Percentiles rank a stretch among this genome's conserved stretches.
These are phyloP conservation scores for Entomortierella chlamydospora DNA, from an alignment of 192 early-diverging fungal genomes.

Conservation along the genomic window DNA sequence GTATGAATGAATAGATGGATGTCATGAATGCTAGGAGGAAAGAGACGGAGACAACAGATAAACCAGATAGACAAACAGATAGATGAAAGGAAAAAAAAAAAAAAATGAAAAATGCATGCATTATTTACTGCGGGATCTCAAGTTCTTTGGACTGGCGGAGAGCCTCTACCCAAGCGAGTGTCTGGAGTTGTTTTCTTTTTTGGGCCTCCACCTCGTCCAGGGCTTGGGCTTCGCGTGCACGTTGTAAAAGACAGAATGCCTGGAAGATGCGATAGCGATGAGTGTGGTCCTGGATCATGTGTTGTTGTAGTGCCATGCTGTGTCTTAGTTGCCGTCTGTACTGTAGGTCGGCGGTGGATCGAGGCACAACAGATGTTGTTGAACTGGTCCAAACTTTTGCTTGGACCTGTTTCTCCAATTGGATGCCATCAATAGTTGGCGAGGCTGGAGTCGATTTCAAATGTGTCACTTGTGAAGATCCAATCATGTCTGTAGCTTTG, in stretches of 20 bases:
- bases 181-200: slow-evolving; percentile 26
- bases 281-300: slow-evolving; percentile 44
- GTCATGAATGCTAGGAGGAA: background rate
- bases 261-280: slow-evolving; percentile 45
- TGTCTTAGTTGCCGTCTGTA: slow-evolving; percentile 39
- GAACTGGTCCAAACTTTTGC: slow-evolving; percentile 33
- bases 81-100: background rate
- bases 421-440: background rate
- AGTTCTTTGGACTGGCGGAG: slow-evolving; percentile 30
- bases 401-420: slow-evolving; percentile 12
- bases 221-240: slow-evolving; percentile 43
- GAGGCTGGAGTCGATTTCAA: background rate
- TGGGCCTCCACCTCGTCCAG: slow-evolving; percentile 27
- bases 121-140: slow-evolving; percentile 32
- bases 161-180: slow-evolving; percentile 40
- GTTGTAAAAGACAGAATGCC: slow-evolving; percentile 39
- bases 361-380: slow-evolving; percentile 27
- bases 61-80: background rate
- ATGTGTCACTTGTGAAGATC: too few relatives aligned
- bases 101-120: background rate
- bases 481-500: too few relatives aligned
- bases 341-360: slow-evolving; percentile 23
- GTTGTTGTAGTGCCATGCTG: slow-evolving; percentile 39
- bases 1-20: background rate
- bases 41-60: background rate